These are phyloP conservation scores for Pyrus pyrifolia DNA, from an alignment of 306 rosid genomes.

Conservation along the genomic window DNA sequence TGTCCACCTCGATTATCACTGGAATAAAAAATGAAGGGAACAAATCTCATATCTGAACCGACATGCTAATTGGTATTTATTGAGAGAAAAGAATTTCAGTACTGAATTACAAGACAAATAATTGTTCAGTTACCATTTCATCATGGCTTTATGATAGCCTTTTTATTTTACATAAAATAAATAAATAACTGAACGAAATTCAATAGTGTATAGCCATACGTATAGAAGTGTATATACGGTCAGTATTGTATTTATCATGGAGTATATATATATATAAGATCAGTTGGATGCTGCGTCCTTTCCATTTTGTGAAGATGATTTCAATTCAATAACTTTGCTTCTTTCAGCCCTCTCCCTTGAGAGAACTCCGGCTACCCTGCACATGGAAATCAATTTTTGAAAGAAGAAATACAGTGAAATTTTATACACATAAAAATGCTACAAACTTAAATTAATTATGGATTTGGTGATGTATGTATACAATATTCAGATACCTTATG, in stretches of 20 bases:
- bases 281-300: neutral
- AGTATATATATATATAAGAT: neutral
- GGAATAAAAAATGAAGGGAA: no score
- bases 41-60: neutral
- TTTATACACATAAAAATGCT: neutral
- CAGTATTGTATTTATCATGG: no score
- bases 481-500: slow-evolving; percentile 1
- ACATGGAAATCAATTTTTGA: neutral
- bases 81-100: neutral
- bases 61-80: neutral
- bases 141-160: neutral
- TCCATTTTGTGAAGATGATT: neutral
- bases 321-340: neutral
- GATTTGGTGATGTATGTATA: no score
- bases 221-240: no score
- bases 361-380: neutral
- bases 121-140: neutral
- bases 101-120: neutral
- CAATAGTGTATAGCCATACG: neutral
- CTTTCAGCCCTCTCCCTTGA: neutral
- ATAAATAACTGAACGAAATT: neutral
- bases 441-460: neutral
- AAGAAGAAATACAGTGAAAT: neutral
- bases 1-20: no score
- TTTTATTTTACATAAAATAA: neutral